Base-by-base conservation (phyloP, 371 early-diverging fungal genomes). In the Vairimorpha necatrix region DNA sequence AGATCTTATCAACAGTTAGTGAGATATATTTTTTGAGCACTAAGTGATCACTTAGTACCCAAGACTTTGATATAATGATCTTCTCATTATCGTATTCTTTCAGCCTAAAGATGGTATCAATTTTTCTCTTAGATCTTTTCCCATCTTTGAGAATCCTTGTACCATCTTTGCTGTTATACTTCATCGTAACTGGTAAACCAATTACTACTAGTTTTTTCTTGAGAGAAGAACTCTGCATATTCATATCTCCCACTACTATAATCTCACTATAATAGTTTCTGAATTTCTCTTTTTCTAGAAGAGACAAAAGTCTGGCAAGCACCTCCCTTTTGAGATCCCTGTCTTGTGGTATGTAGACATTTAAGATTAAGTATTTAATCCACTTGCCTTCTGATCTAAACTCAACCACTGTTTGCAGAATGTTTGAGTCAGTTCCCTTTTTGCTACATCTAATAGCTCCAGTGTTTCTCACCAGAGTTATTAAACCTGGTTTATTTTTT, bases 321-420 rank as follows among this genome's bases (percentile, higher is more conserved):
- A 50, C 20, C 53, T 50, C 6, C 22, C 20, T 50, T 18, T 6
- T 50, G 20, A 50, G 6, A 50, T 50, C 20, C 13, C 20, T 50
- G 53, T 50, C 53, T 50, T 50, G 53, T 50, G 53, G 42, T 50
- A 50, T 50, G 13, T 50, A 50, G 53, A 50, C 53, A 50, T 50
- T 50, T 20, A 50, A 20, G 22, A 50, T 50, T 50, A 50, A 50
- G 22, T 50, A 50, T 24, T 50, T 42, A 50, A 50, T 50, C 53
- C 20, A 50, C 22, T 50, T 50, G 53, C 53, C 53, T 50, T 20
- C 53, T 50, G 53, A 50, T 3, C 4, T 50, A 50, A 50, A 50
- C 42, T 50, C 6, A 50, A 50, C 20, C 4, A 50, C 53, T 20
- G 6, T 20, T 18, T 50, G 20, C 53, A 50, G 6, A 20, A 50